Evolutionary conservation across 2,329 filamentous ascomycete genomes (phyloP).

Genomic region (Colletotrichum falcatum): DNA sequence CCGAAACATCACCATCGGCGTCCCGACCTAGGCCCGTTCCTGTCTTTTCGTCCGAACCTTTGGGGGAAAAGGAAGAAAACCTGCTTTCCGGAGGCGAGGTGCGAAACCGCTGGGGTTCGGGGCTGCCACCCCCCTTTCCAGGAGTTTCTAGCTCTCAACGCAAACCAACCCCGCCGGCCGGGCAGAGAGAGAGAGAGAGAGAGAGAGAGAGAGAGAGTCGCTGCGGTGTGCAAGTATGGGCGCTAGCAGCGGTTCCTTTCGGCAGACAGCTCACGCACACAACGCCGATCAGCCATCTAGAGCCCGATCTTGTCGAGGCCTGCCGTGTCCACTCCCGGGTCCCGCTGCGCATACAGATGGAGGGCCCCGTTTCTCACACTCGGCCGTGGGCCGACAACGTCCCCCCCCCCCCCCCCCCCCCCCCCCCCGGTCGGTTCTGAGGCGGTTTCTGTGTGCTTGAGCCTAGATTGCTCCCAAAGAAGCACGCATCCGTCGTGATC

Average conservation of each 20-base stretch:
- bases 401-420: too few species aligned
- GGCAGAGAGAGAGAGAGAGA: background rate
- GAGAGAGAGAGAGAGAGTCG: too few species aligned
- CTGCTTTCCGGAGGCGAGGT: conserved; percentile 16
- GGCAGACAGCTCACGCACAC: background rate
- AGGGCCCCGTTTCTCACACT: conserved; percentile 2
- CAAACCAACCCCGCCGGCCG: background rate
- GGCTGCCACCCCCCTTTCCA: background rate
- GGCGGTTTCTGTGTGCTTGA: background rate
- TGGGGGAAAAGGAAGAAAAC: conserved; percentile 3
- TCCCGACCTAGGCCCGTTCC: conserved; percentile 8
- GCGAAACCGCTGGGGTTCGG: too few species aligned
- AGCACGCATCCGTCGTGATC: conserved; percentile 6
- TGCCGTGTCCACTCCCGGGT: conserved; percentile 23
- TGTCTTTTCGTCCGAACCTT: conserved; percentile 6
- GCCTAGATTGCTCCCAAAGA: background rate
- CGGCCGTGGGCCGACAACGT: conserved; percentile 29
- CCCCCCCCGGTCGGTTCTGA: background rate
- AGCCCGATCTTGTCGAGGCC: conserved; percentile 31
- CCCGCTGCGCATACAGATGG: conserved; percentile 23
- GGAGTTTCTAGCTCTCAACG: conserved; percentile 4
- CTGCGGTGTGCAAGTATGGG: background rate
- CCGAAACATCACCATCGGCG: conserved; percentile 22
- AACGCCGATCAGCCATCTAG: conserved; percentile 31
- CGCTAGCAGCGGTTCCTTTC: conserved; percentile 10